Evolutionary conservation across 192 early-diverging fungal species (phyloP), one percentile per base, ranked within the genome.

Genomic region (Coemansia sp.): DNA sequence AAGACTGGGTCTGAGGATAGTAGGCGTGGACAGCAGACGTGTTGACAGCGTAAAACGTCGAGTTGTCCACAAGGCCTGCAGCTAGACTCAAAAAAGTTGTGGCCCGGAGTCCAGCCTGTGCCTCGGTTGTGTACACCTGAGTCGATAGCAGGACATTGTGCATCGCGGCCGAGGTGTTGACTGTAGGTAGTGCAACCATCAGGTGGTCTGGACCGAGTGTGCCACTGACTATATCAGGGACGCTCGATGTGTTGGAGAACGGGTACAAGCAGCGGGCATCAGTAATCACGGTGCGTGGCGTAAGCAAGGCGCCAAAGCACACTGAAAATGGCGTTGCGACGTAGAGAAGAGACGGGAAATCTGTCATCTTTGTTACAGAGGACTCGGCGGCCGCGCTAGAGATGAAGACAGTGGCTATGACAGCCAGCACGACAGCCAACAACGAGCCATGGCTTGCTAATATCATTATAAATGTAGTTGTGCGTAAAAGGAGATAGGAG

Each of bases 201-300:
- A 82, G 63, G 41, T 82, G 74, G 11, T 70, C 57, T 6, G 79
- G 75, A 33, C 63, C 72, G 42, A 82, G 75, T 57, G 67, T 48
- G 11, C 75, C 75, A 37, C 59, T 56, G 50, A 69, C 79, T 16
- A 51, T 41, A 13, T 61, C 45, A 2, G 79, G 68, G 45, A 67
- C 74, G 27, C 65, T 63, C 54, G 57, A 67, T 29, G 48, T 65
- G 69, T 77, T 67, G 24, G 75, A 73, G 45, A 82, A 82, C 42
- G 75, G 79, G 53, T 72, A 73, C 66, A 82, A 40, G 63, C 79
- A 82, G 65, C 79, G 79, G 8, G 79, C 79, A 35, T 82, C 79
- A 6, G 79, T 82, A 8, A 82, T 63, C 24, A 82, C 75, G 21
- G 69, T 68, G 44, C 53, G 50, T 13, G 77, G 63, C 19, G 61